Conservation (phyloP, 2,329 filamentous ascomycete species). For the Shiraia sp. region DNA sequence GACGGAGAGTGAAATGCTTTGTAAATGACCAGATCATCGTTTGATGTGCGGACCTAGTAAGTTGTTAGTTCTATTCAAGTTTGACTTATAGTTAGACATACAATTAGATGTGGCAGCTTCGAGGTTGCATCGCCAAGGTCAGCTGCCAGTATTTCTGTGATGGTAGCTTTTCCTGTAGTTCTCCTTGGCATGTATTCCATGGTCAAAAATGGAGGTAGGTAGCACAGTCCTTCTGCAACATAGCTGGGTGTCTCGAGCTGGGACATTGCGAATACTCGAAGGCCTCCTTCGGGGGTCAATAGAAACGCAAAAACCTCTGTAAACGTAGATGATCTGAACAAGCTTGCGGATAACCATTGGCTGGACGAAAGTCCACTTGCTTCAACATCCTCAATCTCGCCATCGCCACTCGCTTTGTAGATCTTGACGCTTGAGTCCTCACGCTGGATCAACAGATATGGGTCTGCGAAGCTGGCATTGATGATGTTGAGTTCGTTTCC, state of each 20-base stretch:
- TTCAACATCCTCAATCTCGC: conserved; percentile 83
- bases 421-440: conserved; percentile 83
- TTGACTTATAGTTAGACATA: conserved; percentile 51
- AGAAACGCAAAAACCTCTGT: conserved; percentile 73
- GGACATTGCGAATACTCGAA: conserved; percentile 78
- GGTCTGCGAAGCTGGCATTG: conserved; percentile 82
- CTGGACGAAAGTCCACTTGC: conserved; percentile 62
- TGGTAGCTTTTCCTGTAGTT: conserved; percentile 69
- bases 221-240: conserved; percentile 74
- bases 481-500: conserved; percentile 78
- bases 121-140: conserved; percentile 77
- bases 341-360: conserved; percentile 81
- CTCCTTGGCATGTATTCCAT: conserved; percentile 71
- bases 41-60: conserved; percentile 70
- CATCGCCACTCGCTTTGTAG: conserved; percentile 76
- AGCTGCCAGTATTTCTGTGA: conserved; percentile 81
- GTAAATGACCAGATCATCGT: conserved; percentile 85
- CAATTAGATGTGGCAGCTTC: conserved; percentile 78
- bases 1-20: conserved; percentile 68
- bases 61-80: conserved; percentile 5
- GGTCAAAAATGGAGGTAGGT: conserved; percentile 76
- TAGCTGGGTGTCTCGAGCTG: conserved; percentile 73
- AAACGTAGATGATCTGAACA: conserved; percentile 69
- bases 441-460: conserved; percentile 79
- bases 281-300: conserved; percentile 71